Base-by-base conservation (phyloP, 805 yeast genomes). In the Wickerhamiella kurtzmanii region DNA sequence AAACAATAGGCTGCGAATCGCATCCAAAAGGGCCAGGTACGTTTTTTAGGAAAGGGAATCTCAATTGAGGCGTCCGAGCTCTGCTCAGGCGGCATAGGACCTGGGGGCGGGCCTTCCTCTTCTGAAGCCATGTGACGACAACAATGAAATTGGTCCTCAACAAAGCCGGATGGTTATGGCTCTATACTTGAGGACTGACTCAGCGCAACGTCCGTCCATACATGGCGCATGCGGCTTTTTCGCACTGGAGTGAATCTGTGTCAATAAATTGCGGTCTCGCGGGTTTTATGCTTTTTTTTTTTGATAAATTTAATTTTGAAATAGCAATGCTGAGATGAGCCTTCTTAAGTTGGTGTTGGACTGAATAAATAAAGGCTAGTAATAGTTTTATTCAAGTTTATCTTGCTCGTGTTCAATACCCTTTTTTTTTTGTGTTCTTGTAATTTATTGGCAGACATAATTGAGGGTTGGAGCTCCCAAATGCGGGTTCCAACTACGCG, bases 1-100 rank as follows among this genome's bases (percentile, higher is more conserved):
- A 56, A 15, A n/a, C 46, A 41, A 37, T 48, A 46, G 5, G 52
- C 54, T 18, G 51, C 20, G 19, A 58, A 63, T 59, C 71, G 58
- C 41, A 19, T 13, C 41, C 41, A 38, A 6, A 25, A 25, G 9
- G 32, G 32, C 32, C 32, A 25, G 9, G 32, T 25, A 6, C 32
- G 32, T 25, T 25, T 25, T 11, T 25, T 25, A 25, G 32, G 32
- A 25, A 25, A 25, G 32, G 32, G 32, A 25, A 25, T 25, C 32
- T 25, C 32, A 25, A 25, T 25, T 25, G 32, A 25, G 9, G 32
- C 32, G 9, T 25, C 32, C 32, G 32, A 25, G 32, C 9, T 11
- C 32, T 25, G 32, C 11, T 25, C 32, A 6, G 32, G 32, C 11
- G 32, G 9, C 32, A 6, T 6, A 11, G 32, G 32, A 25, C 9